Percentiles rank a stretch among this genome's conserved stretches.
phyloP scores from a whole-genome alignment of 176 grass and related monocot species.

The Oryza nivara region DNA sequence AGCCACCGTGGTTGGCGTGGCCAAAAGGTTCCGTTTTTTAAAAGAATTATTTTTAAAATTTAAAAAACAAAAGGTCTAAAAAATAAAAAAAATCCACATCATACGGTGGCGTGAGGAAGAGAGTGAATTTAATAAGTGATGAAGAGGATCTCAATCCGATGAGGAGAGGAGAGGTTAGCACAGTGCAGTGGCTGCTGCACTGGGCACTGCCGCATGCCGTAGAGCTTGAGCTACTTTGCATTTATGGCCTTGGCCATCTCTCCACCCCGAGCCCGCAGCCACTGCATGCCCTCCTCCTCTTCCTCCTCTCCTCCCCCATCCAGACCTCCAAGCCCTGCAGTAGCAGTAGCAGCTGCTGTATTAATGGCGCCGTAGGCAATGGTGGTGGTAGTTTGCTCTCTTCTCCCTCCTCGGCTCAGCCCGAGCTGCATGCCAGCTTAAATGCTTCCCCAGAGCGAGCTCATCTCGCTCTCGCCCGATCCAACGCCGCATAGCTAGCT shows the following conservation, averaged over 20 bases:
- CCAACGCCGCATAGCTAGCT: slow-evolving; percentile 20
- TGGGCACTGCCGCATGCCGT: background rate
- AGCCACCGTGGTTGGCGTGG: too few species aligned
- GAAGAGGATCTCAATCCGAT: too few species aligned
- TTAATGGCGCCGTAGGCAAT: slow-evolving; percentile 61
- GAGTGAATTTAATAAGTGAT: background rate
- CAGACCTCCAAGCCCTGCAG: background rate
- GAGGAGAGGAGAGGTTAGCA: background rate
- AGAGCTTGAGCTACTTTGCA: background rate
- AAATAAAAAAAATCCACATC: too few species aligned
- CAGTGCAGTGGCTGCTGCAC: background rate
- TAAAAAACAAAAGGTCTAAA: too few species aligned
- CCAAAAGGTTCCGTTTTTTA: too few species aligned
- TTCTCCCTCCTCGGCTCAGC: background rate
- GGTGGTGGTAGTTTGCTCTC: background rate
- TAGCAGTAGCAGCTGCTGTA: slow-evolving; percentile 31
- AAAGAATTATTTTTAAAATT: too few species aligned
- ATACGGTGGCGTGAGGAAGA: slow-evolving; percentile 29
- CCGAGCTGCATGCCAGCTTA: slow-evolving; percentile 4
- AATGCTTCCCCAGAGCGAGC: slow-evolving; percentile 17
- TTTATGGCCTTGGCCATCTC: slow-evolving; percentile 52
- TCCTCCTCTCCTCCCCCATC: background rate
- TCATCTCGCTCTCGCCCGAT: slow-evolving; percentile 33
- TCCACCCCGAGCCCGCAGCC: slow-evolving; percentile 3
- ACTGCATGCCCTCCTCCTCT: background rate